Evolutionary conservation across 2,329 filamentous ascomycete species (phyloP).

Genomic region (Colletotrichum tropicale): DNA sequence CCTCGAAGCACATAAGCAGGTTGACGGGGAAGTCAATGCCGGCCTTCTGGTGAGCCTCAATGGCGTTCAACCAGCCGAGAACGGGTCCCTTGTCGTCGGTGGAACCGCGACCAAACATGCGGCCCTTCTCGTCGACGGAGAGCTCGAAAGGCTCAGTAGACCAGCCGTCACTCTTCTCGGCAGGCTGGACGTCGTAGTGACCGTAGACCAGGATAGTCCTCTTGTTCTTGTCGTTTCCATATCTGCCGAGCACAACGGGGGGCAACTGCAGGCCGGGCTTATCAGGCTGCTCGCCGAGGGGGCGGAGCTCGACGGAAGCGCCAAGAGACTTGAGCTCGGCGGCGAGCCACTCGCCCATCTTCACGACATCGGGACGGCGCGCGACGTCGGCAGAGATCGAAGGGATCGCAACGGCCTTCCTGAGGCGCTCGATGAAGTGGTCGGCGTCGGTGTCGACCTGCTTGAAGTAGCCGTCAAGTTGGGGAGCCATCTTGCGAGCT

Average conservation of each 20-base stretch:
- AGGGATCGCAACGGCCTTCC: slow-evolving; percentile 93
- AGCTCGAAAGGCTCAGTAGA: slow-evolving; percentile 92
- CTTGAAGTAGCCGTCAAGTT: slow-evolving; percentile 91
- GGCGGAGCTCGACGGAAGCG: slow-evolving; percentile 84
- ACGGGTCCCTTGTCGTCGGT: slow-evolving; percentile 99
- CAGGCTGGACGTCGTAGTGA: slow-evolving; percentile 98
- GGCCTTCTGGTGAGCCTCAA: slow-evolving; percentile 96
- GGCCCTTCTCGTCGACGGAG: slow-evolving; percentile 84
- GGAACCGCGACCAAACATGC: slow-evolving; percentile 94
- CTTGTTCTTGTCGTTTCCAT: slow-evolving; percentile 91
- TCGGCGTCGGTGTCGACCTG: slow-evolving; percentile 83
- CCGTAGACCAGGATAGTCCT: slow-evolving; percentile 95
- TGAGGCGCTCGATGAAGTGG: slow-evolving; percentile 86
- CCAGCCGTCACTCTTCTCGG: slow-evolving; percentile 93
- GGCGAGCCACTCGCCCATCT: slow-evolving; percentile 93
- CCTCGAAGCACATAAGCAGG: slow-evolving; percentile 98
- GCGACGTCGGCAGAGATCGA: slow-evolving; percentile 93
- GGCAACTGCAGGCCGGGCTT: slow-evolving; percentile 91
- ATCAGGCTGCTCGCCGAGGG: slow-evolving; percentile 89
- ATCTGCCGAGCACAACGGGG: slow-evolving; percentile 89
- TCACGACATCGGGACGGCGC: slow-evolving; percentile 88
- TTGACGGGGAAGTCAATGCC: slow-evolving; percentile 96
- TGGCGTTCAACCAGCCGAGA: slow-evolving; percentile 95
- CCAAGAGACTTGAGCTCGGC: slow-evolving; percentile 83
- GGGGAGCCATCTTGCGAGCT: slow-evolving; percentile 79